Evolutionary conservation across 805 yeast genomes (phyloP), one percentile per base, ranked within the genome.

Genomic region (Nakazawaea wyomingensis): DNA sequence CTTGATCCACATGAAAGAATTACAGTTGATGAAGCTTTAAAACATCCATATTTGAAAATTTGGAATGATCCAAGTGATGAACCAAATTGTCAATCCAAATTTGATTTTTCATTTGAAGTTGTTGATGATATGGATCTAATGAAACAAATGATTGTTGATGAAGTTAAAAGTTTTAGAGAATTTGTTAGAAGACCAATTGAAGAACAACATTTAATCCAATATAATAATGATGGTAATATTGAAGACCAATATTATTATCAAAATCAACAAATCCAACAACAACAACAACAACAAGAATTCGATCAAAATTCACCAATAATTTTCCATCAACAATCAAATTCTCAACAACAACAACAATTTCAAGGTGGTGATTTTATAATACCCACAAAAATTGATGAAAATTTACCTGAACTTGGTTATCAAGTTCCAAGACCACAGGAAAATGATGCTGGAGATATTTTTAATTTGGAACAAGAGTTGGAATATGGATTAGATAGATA

Each of bases 51-150:
- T 59, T 65, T 93, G 43, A 72, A 80, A 37, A 76, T 85, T 26
- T 93, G 96, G 90, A 97, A 88, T 58, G 96, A 89, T 61, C 93
- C 96, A 5, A 74, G 76, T 24, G 98, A 93, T 59, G 98, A 93
- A 63, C 90, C 90, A 6, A 81, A 74, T 38, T 88, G 96, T 59
- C 76, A 78, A 36, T 71, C 76, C 2, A 84, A 85, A 53, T 90
- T 90, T 60, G 96, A 90, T 56, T 90, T 90, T 59, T 71, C 85
- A 5, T 90, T 90, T 60, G 97, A 90, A 67, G 82, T 76, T 13
- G 83, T 82, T 14, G 87, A 86, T 51, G 96, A 88, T 50, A 71
- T 87, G 57, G 83, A 76, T 10, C 65, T 74, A 9, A 82, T 90
- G 85, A 80, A 76, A 54, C 69, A 76, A 50, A 78, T 88, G 79